These are phyloP conservation scores for Tillandsia fasciculata DNA, from an alignment of 176 grass and related monocot species.

Conservation along the genomic window DNA sequence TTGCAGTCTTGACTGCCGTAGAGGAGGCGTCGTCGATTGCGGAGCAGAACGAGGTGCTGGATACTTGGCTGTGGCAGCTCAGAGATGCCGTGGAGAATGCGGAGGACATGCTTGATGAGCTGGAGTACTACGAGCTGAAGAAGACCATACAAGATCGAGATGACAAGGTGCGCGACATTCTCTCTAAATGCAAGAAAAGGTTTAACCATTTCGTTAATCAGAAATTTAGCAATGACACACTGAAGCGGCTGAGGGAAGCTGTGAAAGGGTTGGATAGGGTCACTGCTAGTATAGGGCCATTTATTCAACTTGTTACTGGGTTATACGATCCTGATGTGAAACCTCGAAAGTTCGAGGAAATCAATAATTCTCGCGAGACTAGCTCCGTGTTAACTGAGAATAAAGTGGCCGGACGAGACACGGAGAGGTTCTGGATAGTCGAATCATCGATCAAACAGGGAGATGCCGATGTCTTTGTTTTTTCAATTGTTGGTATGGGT, in stretches of 20 bases:
- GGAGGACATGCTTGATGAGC: constrained; percentile 14
- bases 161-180: background rate
- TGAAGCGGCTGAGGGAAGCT: background rate
- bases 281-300: background rate
- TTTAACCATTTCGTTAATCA: background rate
- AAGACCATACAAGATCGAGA: background rate
- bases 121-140: constrained; percentile 4
- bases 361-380: too few relatives aligned
- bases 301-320: too few relatives aligned
- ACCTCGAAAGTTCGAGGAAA: too few relatives aligned
- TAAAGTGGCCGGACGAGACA: too few relatives aligned
- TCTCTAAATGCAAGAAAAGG: background rate
- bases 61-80: constrained; percentile 12
- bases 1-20: background rate
- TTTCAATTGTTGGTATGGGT: too few relatives aligned
- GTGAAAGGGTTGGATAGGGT: background rate
- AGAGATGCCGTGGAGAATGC: constrained; percentile 9
- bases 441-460: too few relatives aligned
- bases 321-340: too few relatives aligned
- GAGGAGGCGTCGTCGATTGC: too few relatives aligned
- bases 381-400: too few relatives aligned
- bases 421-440: too few relatives aligned
- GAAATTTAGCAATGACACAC: background rate
- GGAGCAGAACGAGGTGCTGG: background rate
- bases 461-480: too few relatives aligned